A percentile compares a stretch with the other conserved stretches of the same genome.
Evolutionary conservation across 2,329 filamentous ascomycete genomes (phyloP).

Genomic region (Fusarium sp.): DNA sequence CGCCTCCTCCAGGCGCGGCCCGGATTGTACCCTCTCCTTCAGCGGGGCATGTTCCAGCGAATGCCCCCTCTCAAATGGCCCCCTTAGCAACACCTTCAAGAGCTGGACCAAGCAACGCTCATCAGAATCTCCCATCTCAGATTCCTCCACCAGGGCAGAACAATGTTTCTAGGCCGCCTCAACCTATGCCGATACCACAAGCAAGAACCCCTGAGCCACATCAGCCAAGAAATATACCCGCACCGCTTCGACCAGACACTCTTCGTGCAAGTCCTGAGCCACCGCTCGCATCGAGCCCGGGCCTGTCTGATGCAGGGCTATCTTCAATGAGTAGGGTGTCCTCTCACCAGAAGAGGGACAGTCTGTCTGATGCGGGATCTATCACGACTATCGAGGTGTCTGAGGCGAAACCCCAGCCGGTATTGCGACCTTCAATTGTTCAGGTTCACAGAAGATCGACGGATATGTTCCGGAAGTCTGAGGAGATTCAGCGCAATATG

Average conservation of each 20-base stretch:
- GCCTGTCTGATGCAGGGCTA: conserved; percentile 20
- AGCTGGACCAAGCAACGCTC: not conserved
- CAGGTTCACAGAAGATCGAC: conserved; percentile 41
- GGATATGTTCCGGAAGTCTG: conserved; percentile 29
- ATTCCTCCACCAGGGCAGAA: not conserved
- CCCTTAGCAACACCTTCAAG: not conserved
- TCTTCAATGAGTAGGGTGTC: conserved; percentile 30
- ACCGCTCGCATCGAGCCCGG: conserved; percentile 29
- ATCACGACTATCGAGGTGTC: conserved; percentile 43
- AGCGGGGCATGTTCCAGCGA: not conserved
- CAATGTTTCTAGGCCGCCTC: not conserved
- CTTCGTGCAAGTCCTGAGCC: not conserved
- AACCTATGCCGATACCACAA: not conserved
- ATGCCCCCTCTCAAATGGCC: not conserved
- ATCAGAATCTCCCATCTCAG: not conserved
- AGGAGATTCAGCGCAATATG: conserved; percentile 16
- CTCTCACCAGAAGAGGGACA: conserved; percentile 34
- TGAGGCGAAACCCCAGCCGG: conserved; percentile 42
- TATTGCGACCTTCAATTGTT: conserved; percentile 40
- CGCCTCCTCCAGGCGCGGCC: not conserved
- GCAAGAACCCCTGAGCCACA: not conserved
- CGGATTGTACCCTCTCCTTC: not conserved
- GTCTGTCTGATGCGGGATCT: conserved; percentile 40
- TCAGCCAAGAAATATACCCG: not conserved
- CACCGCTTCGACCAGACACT: not conserved